These are phyloP conservation scores for Botrytis byssoidea DNA, from an alignment of 2,329 filamentous ascomycete species.

Conservation along the genomic window DNA sequence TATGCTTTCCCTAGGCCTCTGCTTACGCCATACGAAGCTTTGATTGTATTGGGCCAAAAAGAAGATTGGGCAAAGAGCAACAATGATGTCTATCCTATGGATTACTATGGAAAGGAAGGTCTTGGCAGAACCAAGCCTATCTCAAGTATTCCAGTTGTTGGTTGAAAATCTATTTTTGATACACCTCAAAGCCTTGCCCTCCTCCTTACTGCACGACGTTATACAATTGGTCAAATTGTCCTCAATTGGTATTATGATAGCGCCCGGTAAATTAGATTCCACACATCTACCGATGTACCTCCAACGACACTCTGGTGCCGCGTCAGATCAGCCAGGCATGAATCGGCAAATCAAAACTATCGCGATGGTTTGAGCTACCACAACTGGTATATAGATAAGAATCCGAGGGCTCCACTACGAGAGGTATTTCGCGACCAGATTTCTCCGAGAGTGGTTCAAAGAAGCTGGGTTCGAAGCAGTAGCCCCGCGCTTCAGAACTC, in stretches of 20 bases:
- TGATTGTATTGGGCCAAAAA: slow-evolving; percentile 79
- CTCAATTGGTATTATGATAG: slow-evolving; percentile 30
- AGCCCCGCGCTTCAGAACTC: slow-evolving; percentile 26
- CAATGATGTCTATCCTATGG: slow-evolving; percentile 84
- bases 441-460: slow-evolving; percentile 48
- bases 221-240: background rate
- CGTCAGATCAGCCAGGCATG: slow-evolving; percentile 51
- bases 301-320: slow-evolving; percentile 53
- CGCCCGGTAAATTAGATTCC: slow-evolving; percentile 57
- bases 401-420: slow-evolving; percentile 48
- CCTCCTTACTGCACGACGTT: background rate
- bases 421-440: slow-evolving; percentile 48
- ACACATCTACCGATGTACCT: slow-evolving; percentile 64
- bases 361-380: slow-evolving; percentile 51
- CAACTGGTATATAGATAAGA: slow-evolving; percentile 54
- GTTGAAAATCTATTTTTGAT: slow-evolving; percentile 21
- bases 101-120: slow-evolving; percentile 93
- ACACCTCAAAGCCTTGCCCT: background rate
- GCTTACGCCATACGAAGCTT: slow-evolving; percentile 90
- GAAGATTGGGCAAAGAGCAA: slow-evolving; percentile 68
- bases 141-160: slow-evolving; percentile 22
- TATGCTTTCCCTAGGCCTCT: slow-evolving; percentile 90
- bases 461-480: slow-evolving; percentile 25
- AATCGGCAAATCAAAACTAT: slow-evolving; percentile 55
- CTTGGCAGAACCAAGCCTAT: slow-evolving; percentile 69